phyloP scores from a whole-genome alignment of 371 early-diverging fungal species.

The Apophysomyces elegans region DNA sequence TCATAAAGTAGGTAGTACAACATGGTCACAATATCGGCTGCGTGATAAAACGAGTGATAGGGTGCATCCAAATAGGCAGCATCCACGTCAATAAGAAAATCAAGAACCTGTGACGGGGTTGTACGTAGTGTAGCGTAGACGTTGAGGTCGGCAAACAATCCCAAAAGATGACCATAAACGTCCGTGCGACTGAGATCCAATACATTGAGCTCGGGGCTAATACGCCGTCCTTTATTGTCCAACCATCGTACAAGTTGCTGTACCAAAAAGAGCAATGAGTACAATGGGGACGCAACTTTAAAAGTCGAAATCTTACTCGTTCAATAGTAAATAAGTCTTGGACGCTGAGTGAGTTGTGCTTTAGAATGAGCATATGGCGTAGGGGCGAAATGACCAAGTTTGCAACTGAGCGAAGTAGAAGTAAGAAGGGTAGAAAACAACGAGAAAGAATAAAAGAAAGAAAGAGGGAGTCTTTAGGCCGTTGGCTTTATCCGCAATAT shows the following conservation, averaged over 20 bases:
- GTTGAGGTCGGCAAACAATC: constrained; percentile 23
- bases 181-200: constrained; percentile 36
- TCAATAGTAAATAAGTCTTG: constrained; percentile 31
- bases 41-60: constrained; percentile 90
- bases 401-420: not conserved
- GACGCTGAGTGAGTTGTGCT: constrained; percentile 26
- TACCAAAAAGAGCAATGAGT: constrained; percentile 12
- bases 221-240: constrained; percentile 20
- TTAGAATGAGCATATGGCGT: constrained; percentile 28
- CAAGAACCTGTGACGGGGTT: constrained; percentile 65
- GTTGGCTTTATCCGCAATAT: no score
- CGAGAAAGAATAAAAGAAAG: constrained; percentile 1
- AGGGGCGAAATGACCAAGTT: not conserved
- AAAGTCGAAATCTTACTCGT: constrained; percentile 19
- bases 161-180: constrained; percentile 33
- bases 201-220: constrained; percentile 24
- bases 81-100: constrained; percentile 81
- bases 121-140: constrained; percentile 37
- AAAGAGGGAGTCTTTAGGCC: not conserved
- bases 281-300: constrained; percentile 6
- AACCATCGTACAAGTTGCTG: constrained; percentile 34
- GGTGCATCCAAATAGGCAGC: constrained; percentile 73
- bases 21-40: constrained; percentile 86
- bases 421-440: not conserved
- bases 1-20: constrained; percentile 75